These are phyloP conservation scores for Phaeophleospora eucalypticola DNA, from an alignment of 2,329 filamentous ascomycete species.

Conservation along the genomic window DNA sequence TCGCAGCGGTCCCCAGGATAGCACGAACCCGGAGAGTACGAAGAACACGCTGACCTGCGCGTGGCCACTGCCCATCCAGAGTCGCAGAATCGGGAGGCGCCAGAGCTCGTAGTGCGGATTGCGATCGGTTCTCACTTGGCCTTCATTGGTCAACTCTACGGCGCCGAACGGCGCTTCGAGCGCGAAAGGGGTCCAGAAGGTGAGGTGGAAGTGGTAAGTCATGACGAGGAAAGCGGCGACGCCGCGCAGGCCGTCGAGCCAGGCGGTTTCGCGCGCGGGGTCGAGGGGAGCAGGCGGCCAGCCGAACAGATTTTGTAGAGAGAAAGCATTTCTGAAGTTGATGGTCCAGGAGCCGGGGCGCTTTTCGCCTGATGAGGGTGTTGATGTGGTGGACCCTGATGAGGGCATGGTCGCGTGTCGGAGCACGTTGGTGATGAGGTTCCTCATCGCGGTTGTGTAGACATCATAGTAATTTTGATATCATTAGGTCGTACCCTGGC, in stretches of 20 bases:
- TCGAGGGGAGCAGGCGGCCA: background rate
- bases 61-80: constrained; percentile 13
- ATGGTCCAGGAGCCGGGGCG: background rate
- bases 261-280: constrained; percentile 6
- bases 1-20: constrained; percentile 11
- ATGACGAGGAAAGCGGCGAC: constrained; percentile 19
- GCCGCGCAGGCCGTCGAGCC: constrained; percentile 21
- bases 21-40: constrained; percentile 16
- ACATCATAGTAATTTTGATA: too few relatives aligned
- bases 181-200: constrained; percentile 7
- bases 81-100: constrained; percentile 17
- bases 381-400: background rate
- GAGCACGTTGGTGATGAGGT: background rate
- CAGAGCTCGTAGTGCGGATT: constrained; percentile 8
- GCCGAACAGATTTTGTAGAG: background rate
- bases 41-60: constrained; percentile 18
- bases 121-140: background rate
- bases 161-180: constrained; percentile 11
- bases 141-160: background rate
- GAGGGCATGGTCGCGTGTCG: too few relatives aligned
- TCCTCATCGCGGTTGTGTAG: too few relatives aligned
- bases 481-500: too few relatives aligned
- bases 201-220: constrained; percentile 16
- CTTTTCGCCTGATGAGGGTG: background rate
- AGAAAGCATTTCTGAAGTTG: background rate